Base-by-base conservation (phyloP, 2,329 filamentous ascomycete species). In the Paecilomyces formosus region DNA sequence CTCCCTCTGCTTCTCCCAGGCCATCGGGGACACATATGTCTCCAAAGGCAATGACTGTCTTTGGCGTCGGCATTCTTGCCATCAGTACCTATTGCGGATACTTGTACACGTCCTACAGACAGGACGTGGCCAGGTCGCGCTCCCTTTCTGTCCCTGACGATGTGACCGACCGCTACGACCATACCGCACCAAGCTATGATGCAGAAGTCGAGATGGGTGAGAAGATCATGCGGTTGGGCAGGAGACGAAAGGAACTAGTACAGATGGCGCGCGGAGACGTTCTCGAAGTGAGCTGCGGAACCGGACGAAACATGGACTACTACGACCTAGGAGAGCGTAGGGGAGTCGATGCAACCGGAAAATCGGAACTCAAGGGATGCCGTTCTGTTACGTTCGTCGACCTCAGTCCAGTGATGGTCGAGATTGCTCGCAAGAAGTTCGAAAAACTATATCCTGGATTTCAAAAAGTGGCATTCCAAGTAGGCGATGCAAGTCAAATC, bases 221-320 rank as follows among this genome's bases (percentile, higher is more conserved):
- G 63, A 72, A 67, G 57, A 63, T 75, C 2, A 78, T 77, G 72
- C 65, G 75, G 1, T 57, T 81, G 57, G 71, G 71, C 18, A 63
- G 63, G 35, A 74, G 76, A 60, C 72, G 79, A n/a, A 68, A 68
- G 26, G 70, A 74, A 39, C 68, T 81, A 2, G 68, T 76, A n/a
- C 63, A 66, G 7, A 68, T 71, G 59, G 78, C 78, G 3, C 67
- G 71, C 21, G 79, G 79, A 1, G 64, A 81, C 61, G 78, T 80
- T 7, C 70, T 81, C 4, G 79, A 81, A 65, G 77, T 81, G 45
- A 78, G 76, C 60, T 78, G 74, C 50, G 79, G 79, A n/a, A 81
- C 79, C 1, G 79, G 79, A 3, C 70, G 78, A 33, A 81, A 81
- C 60, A 64, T 77, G 61, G 66, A 71, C 28, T 79, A 75, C 61